Evolutionary conservation across 2,329 filamentous ascomycete species (phyloP), one percentile per base, ranked within the genome.

Genomic region (Colletotrichum sidae): DNA sequence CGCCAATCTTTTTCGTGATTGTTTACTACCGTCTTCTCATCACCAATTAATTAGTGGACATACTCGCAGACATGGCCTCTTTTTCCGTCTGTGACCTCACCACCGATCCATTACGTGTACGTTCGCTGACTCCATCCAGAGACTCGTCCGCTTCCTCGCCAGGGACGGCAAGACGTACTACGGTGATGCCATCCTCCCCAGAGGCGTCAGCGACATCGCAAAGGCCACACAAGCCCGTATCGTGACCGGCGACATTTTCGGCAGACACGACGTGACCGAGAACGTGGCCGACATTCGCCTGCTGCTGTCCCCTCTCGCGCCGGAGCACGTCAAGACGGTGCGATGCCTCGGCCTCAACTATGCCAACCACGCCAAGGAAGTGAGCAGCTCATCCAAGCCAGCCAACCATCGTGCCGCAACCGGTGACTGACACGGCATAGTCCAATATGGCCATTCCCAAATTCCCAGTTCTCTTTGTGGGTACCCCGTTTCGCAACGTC

Each of bases 311-410:
- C 90, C 91, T 0, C 79, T 93, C 15, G 85, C 88, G 2, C 80
- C 83, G 2, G 81, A 88, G 55, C 85, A 92, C 64, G 85, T 91
- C 61, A 83, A 81, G 71, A 91, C 89, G 0, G 88, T 92, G 52
- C 84, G 90, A 60, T 92, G 90, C 69, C 75, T 93, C 11, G 90
- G 90, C 1, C 79, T 93, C 54, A 93, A 93, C 78, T 93, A 93
- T 72, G 88, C 86, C 55, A 83, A 90, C 69, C 90, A 93, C 72
- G 91, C 90, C 8, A 86, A 86, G 72, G 90, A 92, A 80, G 83
- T 84, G 17, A 45, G 58, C 46, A 38, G 12, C n/a, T 8, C 15
- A 5, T 33, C 3, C 9, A 6, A 46, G 25, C 25, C 44, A 17
- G 10, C 6, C n/a, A 17, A 17, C 25, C 44, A 46, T 46, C 15